Percentiles rank a stretch among this genome's conserved stretches.
Conservation (phyloP, 177 flowering plant species). For the Tripterygium wilfordii region DNA sequence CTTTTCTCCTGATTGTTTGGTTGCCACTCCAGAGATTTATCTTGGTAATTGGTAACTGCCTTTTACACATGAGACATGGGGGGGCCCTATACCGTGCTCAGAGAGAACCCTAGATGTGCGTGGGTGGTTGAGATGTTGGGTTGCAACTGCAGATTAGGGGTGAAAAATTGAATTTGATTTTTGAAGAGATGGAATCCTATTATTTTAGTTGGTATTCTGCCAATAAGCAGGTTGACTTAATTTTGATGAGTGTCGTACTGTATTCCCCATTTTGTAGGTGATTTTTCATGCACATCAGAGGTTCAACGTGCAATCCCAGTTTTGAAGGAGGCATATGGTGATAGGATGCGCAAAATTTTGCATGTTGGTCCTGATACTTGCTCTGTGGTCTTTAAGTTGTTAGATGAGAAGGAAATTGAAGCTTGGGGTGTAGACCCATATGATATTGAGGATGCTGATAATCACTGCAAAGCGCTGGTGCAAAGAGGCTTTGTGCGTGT, state of each 20-base stretch:
- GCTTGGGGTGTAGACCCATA: conserved; percentile 46
- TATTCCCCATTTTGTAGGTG: conserved; percentile 36
- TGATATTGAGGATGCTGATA: conserved; percentile 27
- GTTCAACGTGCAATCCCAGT: conserved; percentile 57
- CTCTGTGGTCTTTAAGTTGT: conserved; percentile 23
- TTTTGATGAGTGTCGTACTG: neutral
- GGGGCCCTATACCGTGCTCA: no score
- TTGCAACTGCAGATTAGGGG: no score
- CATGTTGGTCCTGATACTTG: conserved; percentile 44
- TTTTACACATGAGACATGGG: no score
- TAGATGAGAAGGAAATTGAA: conserved; percentile 31
- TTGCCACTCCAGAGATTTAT: no score
- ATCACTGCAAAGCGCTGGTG: conserved; percentile 22
- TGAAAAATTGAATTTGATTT: no score
- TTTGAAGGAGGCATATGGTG: conserved; percentile 67
- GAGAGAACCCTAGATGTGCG: no score
- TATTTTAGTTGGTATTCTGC: neutral
- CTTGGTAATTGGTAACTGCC: no score
- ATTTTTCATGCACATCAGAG: conserved; percentile 55
- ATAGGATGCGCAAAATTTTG: conserved; percentile 38
- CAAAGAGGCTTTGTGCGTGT: conserved; percentile 32
- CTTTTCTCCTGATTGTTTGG: no score
- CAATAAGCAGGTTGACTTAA: neutral
- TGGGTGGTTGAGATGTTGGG: no score
- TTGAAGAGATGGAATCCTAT: no score